phyloP scores from a whole-genome alignment of 2,329 filamentous ascomycete species.

The Fusarium agapanthi region DNA sequence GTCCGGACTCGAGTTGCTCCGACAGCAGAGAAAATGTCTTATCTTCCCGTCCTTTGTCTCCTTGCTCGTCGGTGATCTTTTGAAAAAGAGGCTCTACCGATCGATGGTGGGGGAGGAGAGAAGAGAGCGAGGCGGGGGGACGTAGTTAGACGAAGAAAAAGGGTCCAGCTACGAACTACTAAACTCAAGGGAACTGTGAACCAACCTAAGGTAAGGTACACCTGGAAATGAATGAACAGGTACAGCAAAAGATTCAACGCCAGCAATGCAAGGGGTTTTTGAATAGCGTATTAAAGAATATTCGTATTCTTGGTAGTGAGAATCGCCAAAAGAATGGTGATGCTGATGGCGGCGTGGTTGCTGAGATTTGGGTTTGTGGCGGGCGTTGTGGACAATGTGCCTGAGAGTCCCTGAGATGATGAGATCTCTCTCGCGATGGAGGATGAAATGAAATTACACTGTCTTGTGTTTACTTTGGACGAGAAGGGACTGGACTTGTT shows the following conservation, averaged over 20 bases:
- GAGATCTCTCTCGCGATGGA: background rate
- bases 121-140: constrained; percentile 12
- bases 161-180: constrained; percentile 1
- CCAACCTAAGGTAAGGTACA: background rate
- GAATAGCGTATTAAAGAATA: background rate
- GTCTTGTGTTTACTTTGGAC: constrained; percentile 32
- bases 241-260: constrained; percentile 5
- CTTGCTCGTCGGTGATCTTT: background rate
- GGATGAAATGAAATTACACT: background rate
- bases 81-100: constrained; percentile 9
- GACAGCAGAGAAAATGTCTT: constrained; percentile 8
- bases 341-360: background rate
- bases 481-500: constrained; percentile 15
- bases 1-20: constrained; percentile 6
- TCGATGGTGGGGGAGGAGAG: constrained; percentile 18
- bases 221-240: background rate
- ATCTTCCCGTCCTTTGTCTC: background rate
- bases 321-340: background rate
- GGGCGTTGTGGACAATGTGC: constrained; percentile 17
- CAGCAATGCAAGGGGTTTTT: constrained; percentile 10
- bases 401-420: background rate
- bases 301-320: background rate
- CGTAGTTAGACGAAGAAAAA: constrained; percentile 11
- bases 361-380: constrained; percentile 17
- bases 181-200: background rate